Base-by-base conservation (phyloP, 2,329 filamentous ascomycete genomes). In the Aspergillus nomiae region DNA sequence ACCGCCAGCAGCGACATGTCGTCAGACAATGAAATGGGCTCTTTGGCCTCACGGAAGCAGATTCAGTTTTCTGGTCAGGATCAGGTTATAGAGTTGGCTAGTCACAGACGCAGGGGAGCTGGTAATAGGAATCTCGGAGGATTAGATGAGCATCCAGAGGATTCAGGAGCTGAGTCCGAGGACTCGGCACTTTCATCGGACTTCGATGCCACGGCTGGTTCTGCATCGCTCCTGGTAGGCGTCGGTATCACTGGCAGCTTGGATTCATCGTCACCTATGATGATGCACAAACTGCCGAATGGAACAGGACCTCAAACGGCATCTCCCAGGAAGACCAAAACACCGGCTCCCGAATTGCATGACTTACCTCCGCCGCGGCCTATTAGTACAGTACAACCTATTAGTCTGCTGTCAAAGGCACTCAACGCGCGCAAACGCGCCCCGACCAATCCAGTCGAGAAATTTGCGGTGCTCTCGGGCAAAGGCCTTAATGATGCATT, bases 1-100 rank as follows among this genome's bases (percentile, higher is more conserved):
- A 84, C 86, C 11, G 89, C 87, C 4, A 89, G 87, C 71, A 89
- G 87, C 68, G 87, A 90, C 51, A 81, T 89, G 78, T 89, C 87
- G 0, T 88, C 87, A 0, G 87, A 89, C 64, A 89, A 88, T 67
- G 87, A 90, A 65, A 73, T 85, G 34, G 85, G 87, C 57, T 78
- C 83, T 0, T 79, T 81, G 9, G 77, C 80, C 0, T 86, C 85
- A 73, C 84, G 81, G 68, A 82, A 83, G 57, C 80, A 85, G 58
- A 80, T 86, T 46, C 81, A 83, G 51, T 81, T 80, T 62, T 76
- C 79, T n/a, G 67, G 65, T 3, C 69, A 74, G 60, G 71, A 77
- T 60, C 73, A 80, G 64, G 63, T 78, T 32, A 69, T 76, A n/a
- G 74, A 77, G 48, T 71, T 71, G 58, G 73, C 72, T 32, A 73